phyloP scores from a whole-genome alignment of 2,329 filamentous ascomycete species.

The Penicillium griseofulvum region DNA sequence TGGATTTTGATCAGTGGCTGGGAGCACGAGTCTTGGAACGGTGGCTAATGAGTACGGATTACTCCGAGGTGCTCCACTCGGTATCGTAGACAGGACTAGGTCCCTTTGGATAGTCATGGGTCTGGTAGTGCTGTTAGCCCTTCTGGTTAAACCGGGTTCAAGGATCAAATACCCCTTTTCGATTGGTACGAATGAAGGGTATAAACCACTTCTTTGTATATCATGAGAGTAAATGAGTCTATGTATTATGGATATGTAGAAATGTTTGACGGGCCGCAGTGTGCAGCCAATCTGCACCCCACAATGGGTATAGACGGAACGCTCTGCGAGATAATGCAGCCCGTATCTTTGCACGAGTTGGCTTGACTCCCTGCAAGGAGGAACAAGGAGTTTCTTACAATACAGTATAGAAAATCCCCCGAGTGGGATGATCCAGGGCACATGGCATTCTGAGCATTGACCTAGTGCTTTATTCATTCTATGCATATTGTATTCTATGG shows the following conservation, averaged over 20 bases:
- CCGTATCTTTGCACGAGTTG: slow-evolving; percentile 5
- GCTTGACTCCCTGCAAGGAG: background rate
- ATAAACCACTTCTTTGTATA: background rate
- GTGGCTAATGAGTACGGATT: background rate
- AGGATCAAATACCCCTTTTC: background rate
- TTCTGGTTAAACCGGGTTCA: background rate
- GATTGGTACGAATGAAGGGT: no score
- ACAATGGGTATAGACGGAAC: slow-evolving; percentile 2
- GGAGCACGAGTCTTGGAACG: background rate
- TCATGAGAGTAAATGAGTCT: background rate
- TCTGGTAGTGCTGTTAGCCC: background rate
- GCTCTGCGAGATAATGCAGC: slow-evolving; percentile 20
- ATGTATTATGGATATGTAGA: background rate
- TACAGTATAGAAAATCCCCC: slow-evolving; percentile 8
- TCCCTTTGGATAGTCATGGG: background rate
- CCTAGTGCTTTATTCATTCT: background rate
- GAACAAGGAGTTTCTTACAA: slow-evolving; percentile 14
- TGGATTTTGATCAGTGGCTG: slow-evolving; percentile 6
- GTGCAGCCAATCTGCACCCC: slow-evolving; percentile 16
- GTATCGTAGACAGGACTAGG: background rate
- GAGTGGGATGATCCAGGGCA: background rate
- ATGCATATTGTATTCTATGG: background rate
- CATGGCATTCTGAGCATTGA: slow-evolving; percentile 10
- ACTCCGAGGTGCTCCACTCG: background rate
- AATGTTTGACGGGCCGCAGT: background rate